phyloP scores from a whole-genome alignment of 108 stramenopile genomes.

The Ochromonas danica region DNA sequence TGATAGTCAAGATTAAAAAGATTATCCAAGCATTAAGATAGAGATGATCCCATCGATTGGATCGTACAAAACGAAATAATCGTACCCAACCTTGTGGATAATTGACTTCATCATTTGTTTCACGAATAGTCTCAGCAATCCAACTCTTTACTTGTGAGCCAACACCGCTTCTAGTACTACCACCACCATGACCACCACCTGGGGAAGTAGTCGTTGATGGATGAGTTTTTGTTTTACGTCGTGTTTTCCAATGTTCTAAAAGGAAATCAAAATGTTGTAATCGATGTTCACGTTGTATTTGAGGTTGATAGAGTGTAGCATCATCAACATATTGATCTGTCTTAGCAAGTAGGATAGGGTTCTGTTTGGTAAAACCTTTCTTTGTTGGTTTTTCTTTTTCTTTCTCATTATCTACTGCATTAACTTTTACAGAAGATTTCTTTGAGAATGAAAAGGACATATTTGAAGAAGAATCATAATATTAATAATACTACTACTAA shows the following conservation, averaged over 20 bases:
- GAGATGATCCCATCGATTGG: slow-evolving; percentile 15
- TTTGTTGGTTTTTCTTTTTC: background rate
- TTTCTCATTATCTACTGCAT: background rate
- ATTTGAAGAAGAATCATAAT: too few species aligned
- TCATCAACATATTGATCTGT: slow-evolving; percentile 33
- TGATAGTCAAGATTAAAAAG: background rate
- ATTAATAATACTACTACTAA: too few species aligned
- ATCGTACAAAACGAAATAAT: background rate
- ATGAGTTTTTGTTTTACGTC: slow-evolving; percentile 17
- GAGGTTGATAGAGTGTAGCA: background rate
- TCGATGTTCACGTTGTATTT: background rate
- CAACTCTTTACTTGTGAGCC: too few species aligned
- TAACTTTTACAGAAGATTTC: background rate
- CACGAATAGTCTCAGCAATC: background rate
- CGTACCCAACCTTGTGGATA: background rate
- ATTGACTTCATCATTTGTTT: background rate
- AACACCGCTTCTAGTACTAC: too few species aligned
- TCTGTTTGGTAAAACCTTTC: background rate
- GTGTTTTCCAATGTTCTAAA: background rate
- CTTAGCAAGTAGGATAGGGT: slow-evolving; percentile 5
- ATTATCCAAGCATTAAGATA: background rate
- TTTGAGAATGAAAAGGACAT: too few species aligned
- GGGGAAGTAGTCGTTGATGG: too few species aligned
- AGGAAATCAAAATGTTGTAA: background rate
- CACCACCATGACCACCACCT: background rate